Percentiles rank a stretch among this genome's conserved stretches.
These are phyloP conservation scores for Cercophora samala DNA, from an alignment of 495 filamentous ascomycete genomes.

Conservation along the genomic window DNA sequence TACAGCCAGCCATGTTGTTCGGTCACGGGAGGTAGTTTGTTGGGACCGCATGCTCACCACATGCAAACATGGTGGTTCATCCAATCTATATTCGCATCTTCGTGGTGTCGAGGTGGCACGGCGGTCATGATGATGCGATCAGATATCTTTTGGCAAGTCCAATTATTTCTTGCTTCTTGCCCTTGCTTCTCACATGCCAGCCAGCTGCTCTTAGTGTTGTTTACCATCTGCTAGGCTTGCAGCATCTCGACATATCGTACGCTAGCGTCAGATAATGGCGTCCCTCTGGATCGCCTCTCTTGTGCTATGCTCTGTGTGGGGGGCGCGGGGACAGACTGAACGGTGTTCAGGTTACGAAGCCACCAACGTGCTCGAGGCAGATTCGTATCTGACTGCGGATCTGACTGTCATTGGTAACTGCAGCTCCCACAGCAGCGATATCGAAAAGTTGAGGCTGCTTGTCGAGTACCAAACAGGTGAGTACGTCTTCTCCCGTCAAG, in stretches of 20 bases:
- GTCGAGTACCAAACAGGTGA: constrained; percentile 76
- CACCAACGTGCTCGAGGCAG: constrained; percentile 53
- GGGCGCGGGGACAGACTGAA: not conserved
- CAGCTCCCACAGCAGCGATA: constrained; percentile 64
- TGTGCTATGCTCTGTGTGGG: not conserved
- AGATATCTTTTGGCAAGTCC: not conserved
- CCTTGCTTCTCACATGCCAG: not conserved
- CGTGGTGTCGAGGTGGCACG: not conserved
- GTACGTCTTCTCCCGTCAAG: constrained; percentile 20
- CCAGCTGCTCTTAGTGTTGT: not conserved
- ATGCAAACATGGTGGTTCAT: not conserved
- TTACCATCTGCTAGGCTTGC: not conserved
- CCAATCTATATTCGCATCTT: not conserved
- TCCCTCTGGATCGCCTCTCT: not conserved
- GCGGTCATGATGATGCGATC: not conserved
- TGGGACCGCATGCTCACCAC: not conserved
- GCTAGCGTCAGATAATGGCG: not conserved
- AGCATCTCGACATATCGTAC: not conserved
- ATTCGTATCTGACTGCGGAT: constrained; percentile 56
- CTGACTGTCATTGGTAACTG: constrained; percentile 62
- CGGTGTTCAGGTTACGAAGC: constrained; percentile 70
- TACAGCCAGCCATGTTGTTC: constrained; percentile 2
- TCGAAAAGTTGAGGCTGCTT: constrained; percentile 60
- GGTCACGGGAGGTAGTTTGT: not conserved
- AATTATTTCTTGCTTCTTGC: not conserved